Conservation (phyloP, 805 yeast species). For the Gaillardinia entomophila region DNA sequence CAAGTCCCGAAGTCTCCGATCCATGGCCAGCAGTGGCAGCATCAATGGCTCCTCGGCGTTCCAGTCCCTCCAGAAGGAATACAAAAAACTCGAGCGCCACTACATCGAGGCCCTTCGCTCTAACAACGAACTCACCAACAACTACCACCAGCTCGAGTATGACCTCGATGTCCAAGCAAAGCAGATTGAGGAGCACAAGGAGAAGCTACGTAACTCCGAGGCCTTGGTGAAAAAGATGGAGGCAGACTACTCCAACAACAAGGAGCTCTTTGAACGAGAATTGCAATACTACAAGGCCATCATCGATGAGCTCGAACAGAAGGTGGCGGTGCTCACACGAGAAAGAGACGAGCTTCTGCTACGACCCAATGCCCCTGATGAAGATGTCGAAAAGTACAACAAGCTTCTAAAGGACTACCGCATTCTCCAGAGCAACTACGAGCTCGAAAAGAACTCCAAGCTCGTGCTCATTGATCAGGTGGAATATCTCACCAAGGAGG, state of each 20-base stretch:
- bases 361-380: slow-evolving; percentile 1
- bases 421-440: slow-evolving; percentile 44
- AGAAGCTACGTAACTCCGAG: slow-evolving; percentile 21
- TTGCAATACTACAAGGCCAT: slow-evolving; percentile 25
- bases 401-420: slow-evolving; percentile 28
- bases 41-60: neutral
- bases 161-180: slow-evolving; percentile 20
- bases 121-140: slow-evolving; percentile 17
- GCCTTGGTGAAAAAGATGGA: slow-evolving; percentile 20
- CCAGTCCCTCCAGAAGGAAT: slow-evolving; percentile 4
- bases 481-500: slow-evolving; percentile 40
- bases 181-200: slow-evolving; percentile 21
- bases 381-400: slow-evolving; percentile 17
- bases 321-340: slow-evolving; percentile 13
- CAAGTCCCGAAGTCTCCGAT: neutral
- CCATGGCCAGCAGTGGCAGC: neutral
- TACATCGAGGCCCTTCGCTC: slow-evolving; percentile 28
- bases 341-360: slow-evolving; percentile 5
- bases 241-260: slow-evolving; percentile 21
- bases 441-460: slow-evolving; percentile 48
- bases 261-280: slow-evolving; percentile 24
- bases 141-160: slow-evolving; percentile 24
- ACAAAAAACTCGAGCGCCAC: slow-evolving; percentile 9
- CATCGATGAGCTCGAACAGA: slow-evolving; percentile 25
- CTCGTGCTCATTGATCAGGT: slow-evolving; percentile 49